Evolutionary conservation across 2,329 filamentous ascomycete genomes (phyloP).

Genomic region (Epichloe brachyelytri): DNA sequence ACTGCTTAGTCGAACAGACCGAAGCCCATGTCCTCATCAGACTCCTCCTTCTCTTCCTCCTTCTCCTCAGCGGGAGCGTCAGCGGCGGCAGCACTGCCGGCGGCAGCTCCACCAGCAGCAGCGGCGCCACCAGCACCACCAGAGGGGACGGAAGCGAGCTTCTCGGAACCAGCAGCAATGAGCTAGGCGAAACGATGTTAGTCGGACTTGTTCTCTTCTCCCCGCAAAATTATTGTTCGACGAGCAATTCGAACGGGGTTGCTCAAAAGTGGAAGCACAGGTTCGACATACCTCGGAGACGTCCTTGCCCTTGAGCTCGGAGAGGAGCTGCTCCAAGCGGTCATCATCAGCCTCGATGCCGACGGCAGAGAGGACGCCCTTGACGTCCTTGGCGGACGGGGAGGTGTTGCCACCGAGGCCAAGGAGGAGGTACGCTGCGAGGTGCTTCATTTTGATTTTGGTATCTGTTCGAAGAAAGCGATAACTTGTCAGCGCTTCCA

Average conservation of each 20-base stretch:
- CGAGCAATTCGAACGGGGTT: not conserved
- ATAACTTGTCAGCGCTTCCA: constrained; percentile 1
- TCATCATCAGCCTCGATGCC: constrained; percentile 88
- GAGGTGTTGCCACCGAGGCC: constrained; percentile 82
- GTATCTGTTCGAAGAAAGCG: constrained; percentile 18
- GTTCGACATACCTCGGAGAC: constrained; percentile 69
- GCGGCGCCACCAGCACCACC: constrained; percentile 68
- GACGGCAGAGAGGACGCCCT: constrained; percentile 78
- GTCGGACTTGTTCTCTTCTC: not conserved
- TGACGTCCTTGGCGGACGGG: constrained; percentile 78
- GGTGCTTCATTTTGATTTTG: constrained; percentile 87
- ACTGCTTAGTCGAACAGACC: constrained; percentile 60
- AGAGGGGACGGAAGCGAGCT: constrained; percentile 95
- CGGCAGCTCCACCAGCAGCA: constrained; percentile 52
- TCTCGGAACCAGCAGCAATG: constrained; percentile 77
- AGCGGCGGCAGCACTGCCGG: constrained; percentile 51
- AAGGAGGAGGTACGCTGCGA: constrained; percentile 98
- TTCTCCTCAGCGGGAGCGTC: constrained; percentile 43
- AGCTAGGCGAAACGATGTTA: constrained; percentile 42
- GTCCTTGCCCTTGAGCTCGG: constrained; percentile 84
- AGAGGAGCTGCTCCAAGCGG: constrained; percentile 74
- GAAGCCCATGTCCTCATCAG: constrained; percentile 66
- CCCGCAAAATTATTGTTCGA: not conserved
- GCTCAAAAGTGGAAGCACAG: too few species aligned
- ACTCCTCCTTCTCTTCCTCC: constrained; percentile 75